Base-by-base conservation (phyloP, 176 grass and related monocot genomes). In the Hyparrhenia diplandra region DNA sequence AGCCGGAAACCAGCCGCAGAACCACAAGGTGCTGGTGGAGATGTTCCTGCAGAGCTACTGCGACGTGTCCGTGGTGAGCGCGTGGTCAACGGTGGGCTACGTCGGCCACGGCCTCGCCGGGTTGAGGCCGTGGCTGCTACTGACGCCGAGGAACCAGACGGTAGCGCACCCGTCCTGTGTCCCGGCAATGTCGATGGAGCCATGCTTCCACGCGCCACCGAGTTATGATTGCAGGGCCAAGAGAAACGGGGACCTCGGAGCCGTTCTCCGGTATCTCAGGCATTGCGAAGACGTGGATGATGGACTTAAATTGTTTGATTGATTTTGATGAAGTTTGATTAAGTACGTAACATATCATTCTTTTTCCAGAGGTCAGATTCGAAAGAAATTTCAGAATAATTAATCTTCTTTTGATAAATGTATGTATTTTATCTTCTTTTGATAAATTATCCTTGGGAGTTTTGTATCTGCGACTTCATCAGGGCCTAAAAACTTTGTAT, bases 41-140 rank as follows among this genome's bases (percentile, higher is more conserved):
- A 85, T 94, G 69, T 94, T 80, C 83, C 84, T 94, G 66, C 76
- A 85, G 79, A 94, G 89, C 84, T 94, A 87, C 71, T 87, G 87
- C 46, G 87, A 94, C 86, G 64, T 87, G 29, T 85, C 84, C 45
- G 60, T 94, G 41, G 77, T 83, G 9, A 92, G 29, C 46, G 81
- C 84, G 17, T 80, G 89, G 84, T 94, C 89, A 1, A 87, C 89
- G 30, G 83, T 68, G 61, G 92, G 84, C 27, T 94, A 94, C 74
- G 59, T 94, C 6, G 79, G 80, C 8, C 81, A 94, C 61, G 78
- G 82, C 64, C 87, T 94, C 54, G 87, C 83, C 11, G 92, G 89
- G 21, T 4, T 92, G 45, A 94, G 70, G 46, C 87, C 89, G 29
- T 89, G 78, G 68, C 74, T 94, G 54, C 42, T 94, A 74, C 16